Base-by-base conservation (phyloP, 441 rosid species). In the Erysimum cheiri region DNA sequence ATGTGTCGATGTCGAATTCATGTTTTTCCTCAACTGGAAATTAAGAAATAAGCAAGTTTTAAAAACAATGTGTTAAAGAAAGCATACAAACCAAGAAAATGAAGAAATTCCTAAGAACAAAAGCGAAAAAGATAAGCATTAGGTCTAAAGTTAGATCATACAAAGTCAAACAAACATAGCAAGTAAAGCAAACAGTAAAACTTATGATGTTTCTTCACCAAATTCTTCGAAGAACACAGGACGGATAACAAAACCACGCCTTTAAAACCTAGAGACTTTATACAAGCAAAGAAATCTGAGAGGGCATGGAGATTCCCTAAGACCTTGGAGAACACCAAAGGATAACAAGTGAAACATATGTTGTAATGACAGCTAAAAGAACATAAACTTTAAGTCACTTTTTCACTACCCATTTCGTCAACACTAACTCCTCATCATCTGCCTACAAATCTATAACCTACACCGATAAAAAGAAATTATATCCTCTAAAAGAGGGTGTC, bases 1-100 rank as follows among this genome's bases (percentile, higher is more conserved):
- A 76, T 88, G 92, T 46, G 98, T 70, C 26, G 97, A 81, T 22
- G 92, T 64, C 41, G 89, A 83, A 80, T 91, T 87, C 99, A 96
- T 92, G 76, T 64, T 84, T 78, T 78, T 60, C 60, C 14, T 70
- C 41, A 63, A 33, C 78, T 75, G 60, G 0, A 32, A 64, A 31
- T 4, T 5, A 60, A 75, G 48, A 49, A 9, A 54, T 1, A 49
- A 22, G 24, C 32, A 40, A 9, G 8, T 26, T 9, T 47, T 48
- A 6, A 33, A 35, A 19, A 67, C 61, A 50, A 33, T 67, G 43
- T 60, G 35, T 4, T 0, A 37, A 39, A 64, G 0, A 37, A 39
- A 64, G 35, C 4, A 28, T 40, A 8, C 15, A 61, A 61, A 67
- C 39, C 41, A 67, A 57, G 5, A 4, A 70, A 39, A 47, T 11